Conservation (phyloP, 345 rosid genomes). For the Lepidium sativum region DNA sequence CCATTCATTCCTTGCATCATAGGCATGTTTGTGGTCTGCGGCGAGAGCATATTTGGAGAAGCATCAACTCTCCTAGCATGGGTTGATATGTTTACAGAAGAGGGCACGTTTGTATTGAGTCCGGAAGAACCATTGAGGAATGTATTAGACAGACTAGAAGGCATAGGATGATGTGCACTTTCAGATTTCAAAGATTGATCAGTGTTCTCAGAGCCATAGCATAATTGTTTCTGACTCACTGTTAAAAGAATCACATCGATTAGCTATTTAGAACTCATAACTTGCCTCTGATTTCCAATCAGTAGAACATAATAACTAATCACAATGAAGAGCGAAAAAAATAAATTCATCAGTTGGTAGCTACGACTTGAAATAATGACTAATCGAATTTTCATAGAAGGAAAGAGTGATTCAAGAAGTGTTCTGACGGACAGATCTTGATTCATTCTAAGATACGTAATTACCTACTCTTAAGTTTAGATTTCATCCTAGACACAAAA, state of each 20-base stretch:
- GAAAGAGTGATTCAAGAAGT: neutral
- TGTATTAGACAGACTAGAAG: conserved; percentile 43
- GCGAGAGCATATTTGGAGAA: conserved; percentile 48
- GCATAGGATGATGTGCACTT: conserved; percentile 46
- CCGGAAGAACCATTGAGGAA: conserved; percentile 67
- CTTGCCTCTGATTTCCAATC: neutral
- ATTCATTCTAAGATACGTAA: too few relatives aligned
- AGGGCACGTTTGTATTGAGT: conserved; percentile 46
- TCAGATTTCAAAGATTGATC: conserved; percentile 50
- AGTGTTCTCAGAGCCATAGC: conserved; percentile 52
- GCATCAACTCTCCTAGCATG: conserved; percentile 60
- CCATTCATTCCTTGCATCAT: conserved; percentile 81
- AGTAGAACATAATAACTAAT: neutral
- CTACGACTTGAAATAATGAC: neutral
- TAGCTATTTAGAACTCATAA: neutral
- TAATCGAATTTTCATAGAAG: neutral
- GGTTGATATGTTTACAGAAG: conserved; percentile 60
- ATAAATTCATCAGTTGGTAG: neutral
- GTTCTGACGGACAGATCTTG: too few relatives aligned
- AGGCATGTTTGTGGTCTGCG: conserved; percentile 59
- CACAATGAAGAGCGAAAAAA: neutral
- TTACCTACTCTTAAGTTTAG: neutral
- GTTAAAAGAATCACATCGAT: conserved; percentile 17
- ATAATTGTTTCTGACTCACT: conserved; percentile 62
- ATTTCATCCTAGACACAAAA: neutral